These are phyloP conservation scores for Avena insularis DNA, from an alignment of 176 grass and related monocot species.

Conservation along the genomic window DNA sequence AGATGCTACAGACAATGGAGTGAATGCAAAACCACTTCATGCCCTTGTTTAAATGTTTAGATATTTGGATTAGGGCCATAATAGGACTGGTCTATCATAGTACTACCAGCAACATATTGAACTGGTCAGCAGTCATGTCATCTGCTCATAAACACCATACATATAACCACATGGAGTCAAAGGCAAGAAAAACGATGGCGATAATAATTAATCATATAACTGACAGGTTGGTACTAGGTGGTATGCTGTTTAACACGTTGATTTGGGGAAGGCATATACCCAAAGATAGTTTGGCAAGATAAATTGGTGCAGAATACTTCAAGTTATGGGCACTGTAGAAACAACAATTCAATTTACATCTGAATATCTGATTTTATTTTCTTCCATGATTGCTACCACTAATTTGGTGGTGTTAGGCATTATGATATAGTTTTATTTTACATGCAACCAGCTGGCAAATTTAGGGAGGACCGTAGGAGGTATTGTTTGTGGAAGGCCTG, in stretches of 20 bases:
- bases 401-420: neutral
- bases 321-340: neutral
- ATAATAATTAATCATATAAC: neutral
- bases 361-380: neutral
- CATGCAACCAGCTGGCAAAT: neutral
- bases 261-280: constrained; percentile 20
- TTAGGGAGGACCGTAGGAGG: neutral
- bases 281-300: neutral
- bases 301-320: neutral
- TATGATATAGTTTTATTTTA: neutral
- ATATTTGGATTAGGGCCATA: neutral
- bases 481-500: neutral
- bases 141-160: neutral
- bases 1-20: neutral
- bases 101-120: constrained; percentile 13
- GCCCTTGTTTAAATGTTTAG: neutral
- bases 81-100: neutral
- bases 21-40: constrained; percentile 23
- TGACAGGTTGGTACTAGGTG: neutral
- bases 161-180: constrained; percentile 36
- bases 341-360: neutral
- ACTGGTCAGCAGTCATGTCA: neutral
- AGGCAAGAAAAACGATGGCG: constrained; percentile 31
- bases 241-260: neutral
- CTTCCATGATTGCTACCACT: neutral